Base-by-base conservation (phyloP, 192 early-diverging fungal species). In the Lobosporangium transversale region DNA sequence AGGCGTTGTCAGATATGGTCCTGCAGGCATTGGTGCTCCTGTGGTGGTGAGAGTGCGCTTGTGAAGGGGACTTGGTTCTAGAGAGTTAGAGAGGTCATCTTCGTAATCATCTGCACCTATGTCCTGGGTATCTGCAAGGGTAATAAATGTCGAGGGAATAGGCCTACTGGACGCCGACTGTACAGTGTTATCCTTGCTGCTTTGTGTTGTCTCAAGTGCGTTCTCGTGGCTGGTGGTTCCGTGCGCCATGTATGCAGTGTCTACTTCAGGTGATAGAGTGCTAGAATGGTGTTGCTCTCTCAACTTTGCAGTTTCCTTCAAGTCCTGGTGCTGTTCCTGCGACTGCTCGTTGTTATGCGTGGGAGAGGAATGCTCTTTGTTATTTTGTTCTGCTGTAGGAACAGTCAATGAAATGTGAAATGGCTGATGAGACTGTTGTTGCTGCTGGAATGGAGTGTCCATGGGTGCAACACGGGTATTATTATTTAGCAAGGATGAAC, bases 101-200 rank as follows among this genome's bases (percentile, higher is more conserved):
- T 63, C 53, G 54, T 71, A 59, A 18, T 36, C 48, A 21, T 51
- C 45, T 15, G 33, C 14, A 49, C 18, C 56, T 2, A 35, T 30
- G 18, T 42, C 32, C 18, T 54, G 44, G 21, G 6, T 18, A 29
- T 51, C 48, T 15, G 54, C 23, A 2, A 71, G 29, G 1, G 69
- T 52, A 40, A 71, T 58, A 26, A 71, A 71, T 15, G 69, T 71
- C 26, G 59, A 63, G 1, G 69, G 61, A 20, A 71, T 71, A 31
- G 31, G n/a, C 23, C 37, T 68, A 1, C 54, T 36, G 1, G 37
- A 10, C 12, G 42, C 2, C 27, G 43, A 26, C 29, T 23, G 6
- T 23, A 20, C n/a, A 7, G 54, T 2, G 11, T 29, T 10, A 20
- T 29, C 24, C 29, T 53, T 53, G 35, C 35, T 37, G 18, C 21